Percentiles rank a stretch among this genome's conserved stretches.
Conservation (phyloP, 768 basidiomycete genomes). For the Russula sp. region DNA sequence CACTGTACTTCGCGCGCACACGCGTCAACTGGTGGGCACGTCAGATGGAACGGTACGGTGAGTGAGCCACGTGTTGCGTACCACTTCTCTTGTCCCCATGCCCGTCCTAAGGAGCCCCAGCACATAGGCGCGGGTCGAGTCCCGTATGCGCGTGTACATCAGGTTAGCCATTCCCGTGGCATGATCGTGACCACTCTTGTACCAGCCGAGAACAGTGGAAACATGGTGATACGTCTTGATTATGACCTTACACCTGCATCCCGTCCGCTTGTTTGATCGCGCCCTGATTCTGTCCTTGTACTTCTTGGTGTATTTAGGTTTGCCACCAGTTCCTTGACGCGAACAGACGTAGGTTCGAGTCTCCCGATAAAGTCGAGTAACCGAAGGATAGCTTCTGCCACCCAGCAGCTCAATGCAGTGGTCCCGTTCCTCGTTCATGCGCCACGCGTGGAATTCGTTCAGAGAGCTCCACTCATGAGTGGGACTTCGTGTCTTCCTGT, state of each 20-base stretch:
- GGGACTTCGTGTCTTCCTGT: not conserved
- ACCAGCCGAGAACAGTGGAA: constrained; percentile 4
- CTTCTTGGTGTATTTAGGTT: not conserved
- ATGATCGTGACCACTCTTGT: not conserved
- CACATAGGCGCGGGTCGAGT: not conserved
- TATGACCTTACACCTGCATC: not conserved
- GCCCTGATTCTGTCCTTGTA: not conserved
- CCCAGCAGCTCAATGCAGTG: not conserved
- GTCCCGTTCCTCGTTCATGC: not conserved
- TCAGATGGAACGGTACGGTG: not conserved
- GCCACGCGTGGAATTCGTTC: not conserved
- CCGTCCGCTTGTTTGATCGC: not conserved
- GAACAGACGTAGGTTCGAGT: not conserved
- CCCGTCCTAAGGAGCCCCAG: not conserved
- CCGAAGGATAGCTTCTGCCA: not conserved
- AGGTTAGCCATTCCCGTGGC: not conserved
- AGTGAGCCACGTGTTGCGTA: not conserved
- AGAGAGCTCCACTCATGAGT: not conserved
- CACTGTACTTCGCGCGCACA: not conserved
- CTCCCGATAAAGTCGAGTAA: not conserved
- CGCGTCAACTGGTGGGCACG: not conserved
- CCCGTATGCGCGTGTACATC: not conserved
- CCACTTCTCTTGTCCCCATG: not conserved
- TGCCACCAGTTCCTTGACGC: not conserved
- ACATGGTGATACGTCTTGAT: not conserved